Evolutionary conservation across 371 early-diverging fungal genomes (phyloP).

Genomic region (Lichtheimia corymbifera): DNA sequence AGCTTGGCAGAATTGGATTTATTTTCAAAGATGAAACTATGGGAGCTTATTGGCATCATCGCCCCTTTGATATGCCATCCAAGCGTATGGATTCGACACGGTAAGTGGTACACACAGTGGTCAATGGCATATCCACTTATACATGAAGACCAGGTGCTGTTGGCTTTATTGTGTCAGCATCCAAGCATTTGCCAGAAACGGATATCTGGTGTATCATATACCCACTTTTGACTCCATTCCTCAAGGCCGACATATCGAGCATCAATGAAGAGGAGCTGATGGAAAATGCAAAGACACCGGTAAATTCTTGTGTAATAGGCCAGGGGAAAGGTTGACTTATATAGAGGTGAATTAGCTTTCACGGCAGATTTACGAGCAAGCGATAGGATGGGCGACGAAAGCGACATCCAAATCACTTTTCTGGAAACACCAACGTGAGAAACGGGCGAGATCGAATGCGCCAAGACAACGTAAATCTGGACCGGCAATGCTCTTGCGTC

Average conservation of each 20-base stretch:
- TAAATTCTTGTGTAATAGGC: conserved; percentile 29
- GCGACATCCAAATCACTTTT: conserved; percentile 52
- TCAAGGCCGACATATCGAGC: conserved; percentile 66
- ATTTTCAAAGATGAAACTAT: conserved; percentile 77
- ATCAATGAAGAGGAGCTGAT: conserved; percentile 63
- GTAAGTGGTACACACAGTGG: conserved; percentile 14
- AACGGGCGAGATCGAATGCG: conserved; percentile 6
- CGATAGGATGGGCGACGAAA: conserved; percentile 62
- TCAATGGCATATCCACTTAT: too few species aligned
- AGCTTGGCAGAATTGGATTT: conserved; percentile 84
- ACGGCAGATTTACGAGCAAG: conserved; percentile 61
- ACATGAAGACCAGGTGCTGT: conserved; percentile 56
- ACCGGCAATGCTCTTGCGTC: conserved; percentile 19
- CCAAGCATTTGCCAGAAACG: conserved; percentile 66
- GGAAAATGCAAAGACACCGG: conserved; percentile 70
- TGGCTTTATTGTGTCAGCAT: conserved; percentile 70
- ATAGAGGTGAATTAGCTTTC: conserved; percentile 29
- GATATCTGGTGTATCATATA: conserved; percentile 83
- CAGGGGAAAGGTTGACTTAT: not conserved
- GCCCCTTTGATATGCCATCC: conserved; percentile 84
- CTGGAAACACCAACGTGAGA: conserved; percentile 56
- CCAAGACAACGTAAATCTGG: conserved; percentile 12
- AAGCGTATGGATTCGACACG: conserved; percentile 80
- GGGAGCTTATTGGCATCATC: conserved; percentile 70
- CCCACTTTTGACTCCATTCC: conserved; percentile 72